Base-by-base conservation (phyloP, 148 eudicot species). In the Arbutus unedo region DNA sequence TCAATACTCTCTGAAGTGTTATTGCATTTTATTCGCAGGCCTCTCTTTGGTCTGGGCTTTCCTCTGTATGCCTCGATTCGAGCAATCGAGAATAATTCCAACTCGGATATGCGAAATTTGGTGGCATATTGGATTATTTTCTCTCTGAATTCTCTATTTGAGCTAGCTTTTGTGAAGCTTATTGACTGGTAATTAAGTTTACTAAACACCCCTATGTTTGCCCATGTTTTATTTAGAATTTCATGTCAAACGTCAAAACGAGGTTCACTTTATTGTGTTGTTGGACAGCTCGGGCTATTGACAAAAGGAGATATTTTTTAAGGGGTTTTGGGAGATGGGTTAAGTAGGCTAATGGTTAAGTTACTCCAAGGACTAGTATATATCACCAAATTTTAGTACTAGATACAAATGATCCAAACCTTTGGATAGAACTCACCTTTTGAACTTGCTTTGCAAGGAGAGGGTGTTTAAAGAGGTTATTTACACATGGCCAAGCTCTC, bases 31-130 rank as follows among this genome's bases (percentile, higher is more conserved):
- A n/a, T 74, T 79, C 81, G 83, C 83, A 85, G 84, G 87, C 84
- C 84, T 81, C 64, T 81, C 45, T 8, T 77, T 81, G 78, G 81
- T 44, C 78, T 85, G 79, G 87, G 73, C 48, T 85, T 44, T 77
- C 87, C 84, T 78, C 79, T 85, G 84, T 60, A 47, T 79, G 54
- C 45, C 41, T 79, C 81, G 14, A 21, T 79, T 45, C 2, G 72
- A 16, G 81, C 81, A 8, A 60, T 79, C 4, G 81, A 79, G 81
- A n/a, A 10, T 19, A 62, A 79, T 43, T 79, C 81, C 41, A 4
- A 31, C 11, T n/a, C 11, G 41, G 72, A 62, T 19, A 60, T 79
- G 81, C 51, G 70, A 18, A 60, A 59, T 47, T 23, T 60, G 71
- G 70, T 79, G 55, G 70, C 81, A 0, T 79, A 79, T 23, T 79